These are phyloP conservation scores for Chimonanthus praecox DNA, from an alignment of 164 flowering plant species.

Conservation along the genomic window DNA sequence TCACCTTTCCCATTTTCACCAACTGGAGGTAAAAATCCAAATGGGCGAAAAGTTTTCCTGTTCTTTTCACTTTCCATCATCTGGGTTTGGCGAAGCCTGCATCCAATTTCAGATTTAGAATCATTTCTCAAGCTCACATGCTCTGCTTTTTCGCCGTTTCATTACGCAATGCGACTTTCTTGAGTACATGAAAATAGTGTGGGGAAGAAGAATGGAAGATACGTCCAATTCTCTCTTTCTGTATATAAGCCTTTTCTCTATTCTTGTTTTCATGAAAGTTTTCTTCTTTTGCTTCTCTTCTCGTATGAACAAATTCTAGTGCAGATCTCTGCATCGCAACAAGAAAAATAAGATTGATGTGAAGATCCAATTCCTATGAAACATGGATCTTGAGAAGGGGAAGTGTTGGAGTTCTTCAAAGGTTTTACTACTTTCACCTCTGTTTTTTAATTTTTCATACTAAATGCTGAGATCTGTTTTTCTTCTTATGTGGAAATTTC, in stretches of 20 bases:
- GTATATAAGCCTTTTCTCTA: conserved; percentile 27
- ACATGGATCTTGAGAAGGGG: conserved; percentile 21
- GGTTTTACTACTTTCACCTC: conserved; percentile 14
- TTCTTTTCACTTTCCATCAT: not conserved
- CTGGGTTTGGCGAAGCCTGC: not conserved
- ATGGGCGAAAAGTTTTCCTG: not conserved
- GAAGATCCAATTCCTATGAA: not conserved
- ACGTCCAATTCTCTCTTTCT: not conserved
- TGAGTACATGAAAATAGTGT: not conserved
- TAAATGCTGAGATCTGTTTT: not conserved
- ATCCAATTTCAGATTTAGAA: not conserved
- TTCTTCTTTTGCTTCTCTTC: not conserved
- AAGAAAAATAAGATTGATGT: not conserved
- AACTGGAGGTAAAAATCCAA: not conserved
- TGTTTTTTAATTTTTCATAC: not conserved
- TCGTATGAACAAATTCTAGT: conserved; percentile 1
- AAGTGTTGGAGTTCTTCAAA: conserved; percentile 22
- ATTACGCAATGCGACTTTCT: not conserved
- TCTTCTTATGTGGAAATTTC: no score
- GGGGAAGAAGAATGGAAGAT: not conserved
- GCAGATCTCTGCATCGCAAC: conserved; percentile 5
- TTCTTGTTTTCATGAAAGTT: not conserved
- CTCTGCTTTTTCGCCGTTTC: not conserved
- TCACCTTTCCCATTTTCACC: not conserved
- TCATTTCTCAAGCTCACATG: not conserved